Evolutionary conservation across 129 eudicot genomes (phyloP).

Genomic region (Lactuca sativa): DNA sequence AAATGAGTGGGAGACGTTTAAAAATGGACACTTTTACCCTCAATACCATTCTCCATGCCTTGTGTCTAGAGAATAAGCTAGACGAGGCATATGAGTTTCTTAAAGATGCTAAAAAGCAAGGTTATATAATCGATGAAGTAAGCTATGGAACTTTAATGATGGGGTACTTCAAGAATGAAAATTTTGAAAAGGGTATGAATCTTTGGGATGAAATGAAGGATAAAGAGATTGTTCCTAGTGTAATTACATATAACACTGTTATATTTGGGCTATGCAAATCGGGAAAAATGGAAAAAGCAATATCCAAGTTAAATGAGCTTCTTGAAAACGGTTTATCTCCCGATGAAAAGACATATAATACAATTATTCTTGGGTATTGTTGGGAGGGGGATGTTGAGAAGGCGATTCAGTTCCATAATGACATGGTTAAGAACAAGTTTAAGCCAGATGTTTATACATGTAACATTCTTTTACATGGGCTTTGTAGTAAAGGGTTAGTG

Average conservation of each 20-base stretch:
- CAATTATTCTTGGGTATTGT: constrained; percentile 75
- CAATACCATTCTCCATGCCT: constrained; percentile 58
- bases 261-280: constrained; percentile 73
- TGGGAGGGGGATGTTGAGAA: constrained; percentile 76
- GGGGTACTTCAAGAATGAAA: constrained; percentile 62
- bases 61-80: constrained; percentile 60
- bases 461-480: constrained; percentile 83
- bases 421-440: constrained; percentile 71
- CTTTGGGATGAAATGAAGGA: constrained; percentile 86
- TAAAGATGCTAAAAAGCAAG: constrained; percentile 41
- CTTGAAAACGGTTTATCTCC: constrained; percentile 70
- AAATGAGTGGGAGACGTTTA: constrained; percentile 61
- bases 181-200: constrained; percentile 50
- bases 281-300: constrained; percentile 63
- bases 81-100: constrained; percentile 65
- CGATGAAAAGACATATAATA: constrained; percentile 69
- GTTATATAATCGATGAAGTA: constrained; percentile 73
- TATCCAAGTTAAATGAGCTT: constrained; percentile 64
- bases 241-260: constrained; percentile 57
- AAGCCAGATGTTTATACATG: constrained; percentile 67
- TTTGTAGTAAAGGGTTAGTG: constrained; percentile 72
- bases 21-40: constrained; percentile 71
- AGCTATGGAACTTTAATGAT: constrained; percentile 80
- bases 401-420: constrained; percentile 76
- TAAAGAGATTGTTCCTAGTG: constrained; percentile 51